phyloP scores from a whole-genome alignment of 331 rosid genomes.

The Erythrophleum ivorense region DNA sequence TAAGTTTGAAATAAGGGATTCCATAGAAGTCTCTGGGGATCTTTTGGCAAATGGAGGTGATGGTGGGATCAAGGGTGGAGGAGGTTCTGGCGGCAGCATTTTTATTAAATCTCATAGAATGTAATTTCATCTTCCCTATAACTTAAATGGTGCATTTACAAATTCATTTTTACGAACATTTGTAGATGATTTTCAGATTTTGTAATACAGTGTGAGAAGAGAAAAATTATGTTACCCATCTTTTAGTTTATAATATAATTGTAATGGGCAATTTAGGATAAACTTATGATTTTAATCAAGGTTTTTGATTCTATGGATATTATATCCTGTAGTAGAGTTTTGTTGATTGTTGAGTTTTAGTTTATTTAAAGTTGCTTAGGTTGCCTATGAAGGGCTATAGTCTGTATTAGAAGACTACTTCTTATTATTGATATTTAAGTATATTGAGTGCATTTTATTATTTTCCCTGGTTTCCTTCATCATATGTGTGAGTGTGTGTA shows the following conservation, averaged over 20 bases:
- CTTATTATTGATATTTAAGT: too few relatives aligned
- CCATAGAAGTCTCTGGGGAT: conserved; percentile 58
- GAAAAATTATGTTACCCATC: not conserved
- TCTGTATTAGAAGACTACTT: not conserved
- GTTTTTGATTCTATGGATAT: too few relatives aligned
- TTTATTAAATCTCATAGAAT: conserved; percentile 68
- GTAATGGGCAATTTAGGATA: not conserved
- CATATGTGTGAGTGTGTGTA: not conserved
- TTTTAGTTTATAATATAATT: not conserved
- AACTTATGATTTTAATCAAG: too few relatives aligned
- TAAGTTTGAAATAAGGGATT: conserved; percentile 47
- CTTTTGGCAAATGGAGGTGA: conserved; percentile 87
- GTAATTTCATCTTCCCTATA: conserved; percentile 56
- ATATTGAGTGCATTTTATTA: not conserved
- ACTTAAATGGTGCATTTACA: conserved; percentile 29
- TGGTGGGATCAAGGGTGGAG: conserved; percentile 91
- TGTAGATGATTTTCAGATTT: not conserved
- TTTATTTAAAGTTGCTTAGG: not conserved
- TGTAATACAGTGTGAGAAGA: conserved; percentile 3
- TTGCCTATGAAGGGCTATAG: not conserved
- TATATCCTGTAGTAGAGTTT: not conserved
- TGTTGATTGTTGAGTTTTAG: not conserved
- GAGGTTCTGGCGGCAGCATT: conserved; percentile 99
- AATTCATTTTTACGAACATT: conserved; percentile 29
- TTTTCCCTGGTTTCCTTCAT: not conserved